Evolutionary conservation across 257 asterid genomes (phyloP).

Genomic region (Gynochthodes officinalis): DNA sequence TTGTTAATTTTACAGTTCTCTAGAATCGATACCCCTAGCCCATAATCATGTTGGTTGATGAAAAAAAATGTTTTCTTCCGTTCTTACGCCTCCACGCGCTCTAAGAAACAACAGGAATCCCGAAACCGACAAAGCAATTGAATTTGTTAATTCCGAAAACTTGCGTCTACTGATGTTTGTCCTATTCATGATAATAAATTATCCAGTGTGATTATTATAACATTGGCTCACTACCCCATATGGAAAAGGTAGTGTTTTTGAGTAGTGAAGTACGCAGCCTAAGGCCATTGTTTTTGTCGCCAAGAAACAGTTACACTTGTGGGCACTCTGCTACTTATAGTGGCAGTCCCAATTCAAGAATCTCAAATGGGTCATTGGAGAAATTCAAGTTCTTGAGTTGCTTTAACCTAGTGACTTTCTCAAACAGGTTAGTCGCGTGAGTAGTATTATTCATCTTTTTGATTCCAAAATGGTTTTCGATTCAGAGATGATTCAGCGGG

Average conservation of each 20-base stretch:
- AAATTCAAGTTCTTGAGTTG: conserved; percentile 22
- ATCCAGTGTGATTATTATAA: background rate
- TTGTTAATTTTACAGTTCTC: no score
- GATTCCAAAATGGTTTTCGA: background rate
- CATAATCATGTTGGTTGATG: no score
- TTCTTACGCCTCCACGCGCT: background rate
- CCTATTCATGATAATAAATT: background rate
- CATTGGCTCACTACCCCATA: conserved; percentile 1
- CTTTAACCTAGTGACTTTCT: conserved; percentile 13
- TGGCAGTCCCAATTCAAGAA: conserved; percentile 20
- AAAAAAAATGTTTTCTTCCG: no score
- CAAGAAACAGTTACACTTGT: conserved; percentile 2
- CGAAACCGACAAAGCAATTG: no score
- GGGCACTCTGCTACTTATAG: background rate
- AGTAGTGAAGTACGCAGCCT: conserved; percentile 1
- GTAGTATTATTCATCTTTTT: conserved; percentile 12
- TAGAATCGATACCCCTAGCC: no score
- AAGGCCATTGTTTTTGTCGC: background rate
- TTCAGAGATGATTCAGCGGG: background rate
- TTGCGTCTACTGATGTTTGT: background rate
- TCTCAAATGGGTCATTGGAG: conserved; percentile 32
- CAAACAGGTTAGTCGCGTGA: conserved; percentile 45
- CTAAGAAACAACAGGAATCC: background rate
- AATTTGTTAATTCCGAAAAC: no score
- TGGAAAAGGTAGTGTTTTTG: conserved; percentile 7